Evolutionary conservation across 2,329 filamentous ascomycete genomes (phyloP).

Genomic region (Neoscytalidium dimidiatum): DNA sequence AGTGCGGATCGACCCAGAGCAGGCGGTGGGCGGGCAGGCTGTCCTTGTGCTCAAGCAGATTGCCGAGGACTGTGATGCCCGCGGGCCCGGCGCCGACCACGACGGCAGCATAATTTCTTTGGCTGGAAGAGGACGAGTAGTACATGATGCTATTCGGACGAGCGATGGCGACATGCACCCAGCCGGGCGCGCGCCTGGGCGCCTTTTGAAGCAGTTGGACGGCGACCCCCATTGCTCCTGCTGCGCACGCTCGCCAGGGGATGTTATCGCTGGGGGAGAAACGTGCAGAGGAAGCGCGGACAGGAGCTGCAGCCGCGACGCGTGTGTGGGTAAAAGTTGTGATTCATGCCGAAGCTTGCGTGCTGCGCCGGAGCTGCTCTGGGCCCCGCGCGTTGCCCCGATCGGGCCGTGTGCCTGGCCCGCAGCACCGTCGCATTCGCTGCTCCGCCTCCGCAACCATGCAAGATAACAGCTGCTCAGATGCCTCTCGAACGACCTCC

Average conservation of each 20-base stretch:
- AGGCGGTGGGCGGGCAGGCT: constrained; percentile 45
- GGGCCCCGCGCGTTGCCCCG: constrained; percentile 1
- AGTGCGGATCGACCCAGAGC: constrained; percentile 61
- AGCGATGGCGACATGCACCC: constrained; percentile 11
- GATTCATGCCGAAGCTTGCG: background rate
- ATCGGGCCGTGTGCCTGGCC: background rate
- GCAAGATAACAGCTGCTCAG: constrained; percentile 12
- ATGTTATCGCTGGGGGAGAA: background rate
- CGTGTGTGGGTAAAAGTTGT: constrained; percentile 13
- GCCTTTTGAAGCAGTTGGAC: constrained; percentile 8
- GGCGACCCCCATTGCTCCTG: constrained; percentile 1
- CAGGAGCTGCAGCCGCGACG: background rate
- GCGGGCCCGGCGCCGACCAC: constrained; percentile 62
- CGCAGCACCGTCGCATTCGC: background rate
- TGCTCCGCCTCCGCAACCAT: background rate
- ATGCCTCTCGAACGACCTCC: background rate
- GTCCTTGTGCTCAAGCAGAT: constrained; percentile 56
- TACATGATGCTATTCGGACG: constrained; percentile 8
- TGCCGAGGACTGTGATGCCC: constrained; percentile 63
- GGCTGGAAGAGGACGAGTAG: constrained; percentile 9
- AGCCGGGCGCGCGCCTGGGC: constrained; percentile 9
- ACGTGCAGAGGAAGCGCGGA: background rate
- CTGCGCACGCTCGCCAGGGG: background rate
- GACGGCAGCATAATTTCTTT: constrained; percentile 49
- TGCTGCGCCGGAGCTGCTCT: constrained; percentile 4